Percentiles rank a stretch among this genome's conserved stretches.
phyloP scores from a whole-genome alignment of 1,139 yeast species.

The Chernovozyma sophiae-reginae region DNA sequence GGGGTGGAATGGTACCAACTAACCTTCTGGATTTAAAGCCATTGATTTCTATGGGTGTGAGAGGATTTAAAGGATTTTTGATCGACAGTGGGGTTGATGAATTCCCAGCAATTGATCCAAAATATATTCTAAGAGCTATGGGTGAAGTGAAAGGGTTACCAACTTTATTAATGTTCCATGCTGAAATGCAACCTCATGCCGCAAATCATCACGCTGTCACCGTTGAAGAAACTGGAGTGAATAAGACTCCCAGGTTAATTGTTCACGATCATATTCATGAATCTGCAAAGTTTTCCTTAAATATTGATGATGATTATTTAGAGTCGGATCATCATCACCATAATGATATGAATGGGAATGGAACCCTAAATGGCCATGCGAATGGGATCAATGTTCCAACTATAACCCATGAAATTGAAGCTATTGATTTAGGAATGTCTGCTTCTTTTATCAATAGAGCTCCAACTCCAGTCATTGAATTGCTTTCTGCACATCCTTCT shows the following conservation, averaged over 20 bases:
- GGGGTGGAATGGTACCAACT: slow-evolving; percentile 91
- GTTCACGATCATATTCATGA: slow-evolving; percentile 16
- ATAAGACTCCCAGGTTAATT: slow-evolving; percentile 20
- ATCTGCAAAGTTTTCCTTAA: slow-evolving; percentile 15
- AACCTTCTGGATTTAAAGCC: slow-evolving; percentile 69
- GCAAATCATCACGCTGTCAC: slow-evolving; percentile 21
- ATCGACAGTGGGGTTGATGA: slow-evolving; percentile 93
- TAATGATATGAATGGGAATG: background rate
- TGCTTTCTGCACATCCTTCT: slow-evolving; percentile 18
- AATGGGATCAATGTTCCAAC: slow-evolving; percentile 3
- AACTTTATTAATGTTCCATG: slow-evolving; percentile 86
- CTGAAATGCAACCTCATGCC: slow-evolving; percentile 66
- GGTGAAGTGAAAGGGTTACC: slow-evolving; percentile 52
- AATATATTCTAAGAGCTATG: slow-evolving; percentile 65
- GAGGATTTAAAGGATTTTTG: slow-evolving; percentile 89
- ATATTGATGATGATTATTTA: slow-evolving; percentile 13
- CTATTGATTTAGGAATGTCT: slow-evolving; percentile 42
- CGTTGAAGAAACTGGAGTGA: slow-evolving; percentile 15
- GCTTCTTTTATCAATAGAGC: slow-evolving; percentile 43
- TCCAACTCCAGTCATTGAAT: slow-evolving; percentile 33
- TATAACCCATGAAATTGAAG: slow-evolving; percentile 23
- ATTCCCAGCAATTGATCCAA: slow-evolving; percentile 73
- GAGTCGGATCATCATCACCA: slow-evolving; percentile 5
- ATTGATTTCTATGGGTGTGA: slow-evolving; percentile 74
- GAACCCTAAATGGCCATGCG: slow-evolving; percentile 2